A percentile compares a stretch with the other conserved stretches of the same genome.
These are phyloP conservation scores for Boletus vermiculosoides DNA, from an alignment of 768 basidiomycete genomes.

Conservation along the genomic window DNA sequence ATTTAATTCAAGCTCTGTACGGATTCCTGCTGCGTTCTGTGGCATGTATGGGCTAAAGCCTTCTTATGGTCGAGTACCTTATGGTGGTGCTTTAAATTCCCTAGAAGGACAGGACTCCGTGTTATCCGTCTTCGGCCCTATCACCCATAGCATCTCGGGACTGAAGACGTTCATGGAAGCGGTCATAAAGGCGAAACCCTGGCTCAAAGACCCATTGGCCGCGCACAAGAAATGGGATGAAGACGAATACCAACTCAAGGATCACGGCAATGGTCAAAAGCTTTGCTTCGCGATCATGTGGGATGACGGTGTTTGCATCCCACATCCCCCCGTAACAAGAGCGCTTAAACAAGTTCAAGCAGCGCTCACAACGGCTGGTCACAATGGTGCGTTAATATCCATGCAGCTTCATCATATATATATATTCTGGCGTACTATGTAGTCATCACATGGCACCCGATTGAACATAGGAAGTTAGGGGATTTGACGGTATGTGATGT, in stretches of 20 bases:
- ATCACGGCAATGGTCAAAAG: conserved; percentile 52
- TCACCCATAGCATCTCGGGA: conserved; percentile 56
- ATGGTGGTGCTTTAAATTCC: conserved; percentile 61
- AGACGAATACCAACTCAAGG: conserved; percentile 54
- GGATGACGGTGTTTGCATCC: conserved; percentile 59
- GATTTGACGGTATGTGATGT: conserved; percentile 40
- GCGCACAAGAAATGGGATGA: conserved; percentile 61
- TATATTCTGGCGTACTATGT: not conserved
- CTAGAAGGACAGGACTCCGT: conserved; percentile 71
- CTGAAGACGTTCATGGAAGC: conserved; percentile 66
- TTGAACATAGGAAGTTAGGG: conserved; percentile 49
- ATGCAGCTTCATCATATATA: not conserved
- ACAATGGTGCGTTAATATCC: conserved; percentile 47
- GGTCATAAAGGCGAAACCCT: conserved; percentile 58
- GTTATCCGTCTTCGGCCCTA: conserved; percentile 72
- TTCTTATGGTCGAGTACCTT: conserved; percentile 69
- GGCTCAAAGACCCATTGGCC: conserved; percentile 62
- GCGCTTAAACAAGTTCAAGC: conserved; percentile 55
- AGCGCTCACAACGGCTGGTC: conserved; percentile 60
- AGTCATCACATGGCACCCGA: conserved; percentile 72
- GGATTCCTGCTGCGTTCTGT: conserved; percentile 66
- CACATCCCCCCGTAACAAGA: conserved; percentile 63
- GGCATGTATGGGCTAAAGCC: conserved; percentile 73
- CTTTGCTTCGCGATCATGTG: conserved; percentile 63
- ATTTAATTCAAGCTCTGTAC: conserved; percentile 51